Evolutionary conservation across 2,329 filamentous ascomycete genomes (phyloP).

Genomic region (Diplodia mutila): DNA sequence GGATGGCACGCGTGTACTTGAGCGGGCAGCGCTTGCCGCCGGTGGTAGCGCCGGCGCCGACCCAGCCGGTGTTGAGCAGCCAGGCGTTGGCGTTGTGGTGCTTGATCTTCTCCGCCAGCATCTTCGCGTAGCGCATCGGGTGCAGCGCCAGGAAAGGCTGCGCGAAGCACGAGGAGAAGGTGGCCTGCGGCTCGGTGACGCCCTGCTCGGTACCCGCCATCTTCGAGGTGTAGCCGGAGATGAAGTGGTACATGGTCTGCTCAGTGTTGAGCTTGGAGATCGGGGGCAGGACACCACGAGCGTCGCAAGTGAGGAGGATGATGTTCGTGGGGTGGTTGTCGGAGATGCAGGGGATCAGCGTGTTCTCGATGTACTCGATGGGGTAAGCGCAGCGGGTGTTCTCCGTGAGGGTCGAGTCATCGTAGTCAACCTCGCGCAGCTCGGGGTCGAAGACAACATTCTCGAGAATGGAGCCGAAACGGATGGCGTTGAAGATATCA

Average conservation of each 20-base stretch:
- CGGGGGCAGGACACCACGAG: slow-evolving; percentile 92
- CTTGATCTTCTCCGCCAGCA: slow-evolving; percentile 98
- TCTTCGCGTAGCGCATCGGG: slow-evolving; percentile 98
- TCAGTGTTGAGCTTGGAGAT: slow-evolving; percentile 94
- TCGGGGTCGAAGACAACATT: slow-evolving; percentile 96
- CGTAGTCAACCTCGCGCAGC: slow-evolving; percentile 91
- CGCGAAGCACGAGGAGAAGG: slow-evolving; percentile 98
- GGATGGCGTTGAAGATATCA: slow-evolving; percentile 95
- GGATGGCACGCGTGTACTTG: slow-evolving; percentile 98
- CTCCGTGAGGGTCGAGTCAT: slow-evolving; percentile 91
- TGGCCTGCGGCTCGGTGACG: slow-evolving; percentile 94
- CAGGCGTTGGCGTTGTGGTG: slow-evolving; percentile 94
- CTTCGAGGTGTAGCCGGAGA: slow-evolving; percentile 99
- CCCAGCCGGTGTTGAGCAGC: slow-evolving; percentile 98
- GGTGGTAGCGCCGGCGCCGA: slow-evolving; percentile 85
- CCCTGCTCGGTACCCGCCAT: slow-evolving; percentile 99
- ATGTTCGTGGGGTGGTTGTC: slow-evolving; percentile 93
- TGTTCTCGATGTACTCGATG: slow-evolving; percentile 98
- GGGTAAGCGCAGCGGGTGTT: slow-evolving; percentile 99
- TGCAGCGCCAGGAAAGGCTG: slow-evolving; percentile 98
- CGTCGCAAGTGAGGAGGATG: slow-evolving; percentile 96
- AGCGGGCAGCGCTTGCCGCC: slow-evolving; percentile 96
- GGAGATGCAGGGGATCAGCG: slow-evolving; percentile 95
- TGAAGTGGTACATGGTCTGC: slow-evolving; percentile 99
- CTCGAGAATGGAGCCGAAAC: slow-evolving; percentile 95